These are phyloP conservation scores for Fusarium tanahbumbuense DNA, from an alignment of 2,329 filamentous ascomycete species.

Conservation along the genomic window DNA sequence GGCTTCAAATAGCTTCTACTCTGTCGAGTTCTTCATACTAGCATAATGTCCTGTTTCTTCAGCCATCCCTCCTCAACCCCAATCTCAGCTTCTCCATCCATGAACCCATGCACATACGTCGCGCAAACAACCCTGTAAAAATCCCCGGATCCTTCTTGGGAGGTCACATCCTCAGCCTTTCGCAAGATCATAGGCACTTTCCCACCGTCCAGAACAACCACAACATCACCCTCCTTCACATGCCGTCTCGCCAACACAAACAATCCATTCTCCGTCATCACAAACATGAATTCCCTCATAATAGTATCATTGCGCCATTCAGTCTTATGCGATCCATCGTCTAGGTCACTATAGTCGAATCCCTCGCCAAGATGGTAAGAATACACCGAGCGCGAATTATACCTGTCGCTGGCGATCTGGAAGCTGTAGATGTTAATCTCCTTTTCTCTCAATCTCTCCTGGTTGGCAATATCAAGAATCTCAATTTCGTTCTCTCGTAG, in stretches of 20 bases:
- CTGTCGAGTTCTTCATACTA: not conserved
- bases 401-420: not conserved
- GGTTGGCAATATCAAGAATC: not conserved
- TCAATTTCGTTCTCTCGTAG: constrained; percentile 1
- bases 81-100: constrained; percentile 18
- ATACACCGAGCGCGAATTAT: not conserved
- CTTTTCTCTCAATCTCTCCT: fast-evolving
- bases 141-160: fast-evolving
- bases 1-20: not conserved
- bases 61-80: constrained; percentile 2
- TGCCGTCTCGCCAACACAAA: constrained; percentile 4
- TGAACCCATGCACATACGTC: constrained; percentile 30
- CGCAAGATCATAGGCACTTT: constrained; percentile 25
- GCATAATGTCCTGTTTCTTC: constrained; percentile 5
- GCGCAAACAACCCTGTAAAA: constrained; percentile 14
- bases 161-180: not conserved
- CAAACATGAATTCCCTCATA: not conserved
- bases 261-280: not conserved
- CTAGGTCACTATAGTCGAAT: not conserved
- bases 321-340: not conserved
- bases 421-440: not conserved
- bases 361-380: not conserved
- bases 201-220: constrained; percentile 22
- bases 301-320: not conserved
- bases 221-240: constrained; percentile 5